These are phyloP conservation scores for Phaffomyces antillensis DNA, from an alignment of 805 yeast genomes.

Conservation along the genomic window DNA sequence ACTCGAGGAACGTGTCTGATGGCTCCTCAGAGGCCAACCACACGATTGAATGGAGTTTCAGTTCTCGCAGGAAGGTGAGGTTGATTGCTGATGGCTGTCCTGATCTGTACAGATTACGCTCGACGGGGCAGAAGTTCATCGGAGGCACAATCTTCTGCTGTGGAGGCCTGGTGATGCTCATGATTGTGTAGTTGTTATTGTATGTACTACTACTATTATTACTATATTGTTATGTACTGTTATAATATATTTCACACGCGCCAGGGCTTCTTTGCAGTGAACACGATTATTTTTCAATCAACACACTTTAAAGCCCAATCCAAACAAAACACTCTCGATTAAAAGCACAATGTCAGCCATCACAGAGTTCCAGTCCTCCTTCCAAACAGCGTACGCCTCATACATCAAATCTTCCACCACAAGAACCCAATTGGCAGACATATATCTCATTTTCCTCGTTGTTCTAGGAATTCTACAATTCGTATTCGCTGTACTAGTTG, in stretches of 20 bases:
- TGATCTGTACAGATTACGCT: slow-evolving; percentile 73
- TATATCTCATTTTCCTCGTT: slow-evolving; percentile 69
- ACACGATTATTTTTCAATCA: neutral
- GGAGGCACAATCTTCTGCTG: slow-evolving; percentile 80
- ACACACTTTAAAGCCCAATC: neutral
- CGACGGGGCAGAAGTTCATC: slow-evolving; percentile 91
- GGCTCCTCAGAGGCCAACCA: slow-evolving; percentile 98
- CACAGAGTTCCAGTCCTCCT: slow-evolving; percentile 15
- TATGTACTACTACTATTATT: neutral
- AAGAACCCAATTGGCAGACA: slow-evolving; percentile 62
- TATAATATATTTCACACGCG: too few species aligned
- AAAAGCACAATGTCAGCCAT: slow-evolving; percentile 15
- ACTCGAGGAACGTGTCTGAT: slow-evolving; percentile 76
- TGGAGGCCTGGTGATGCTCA: slow-evolving; percentile 33
- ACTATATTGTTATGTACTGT: too few species aligned
- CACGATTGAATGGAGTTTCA: slow-evolving; percentile 70
- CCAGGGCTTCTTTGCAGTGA: too few species aligned
- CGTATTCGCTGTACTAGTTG: slow-evolving; percentile 64
- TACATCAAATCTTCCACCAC: slow-evolving; percentile 29
- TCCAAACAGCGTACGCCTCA: slow-evolving; percentile 25
- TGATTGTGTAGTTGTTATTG: slow-evolving; percentile 19
- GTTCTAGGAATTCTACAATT: slow-evolving; percentile 73
- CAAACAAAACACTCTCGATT: neutral
- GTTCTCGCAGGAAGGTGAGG: slow-evolving; percentile 72
- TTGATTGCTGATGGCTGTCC: slow-evolving; percentile 96